phyloP scores from a whole-genome alignment of 2,329 filamentous ascomycete genomes.

The Diaporthe citrichinensis region DNA sequence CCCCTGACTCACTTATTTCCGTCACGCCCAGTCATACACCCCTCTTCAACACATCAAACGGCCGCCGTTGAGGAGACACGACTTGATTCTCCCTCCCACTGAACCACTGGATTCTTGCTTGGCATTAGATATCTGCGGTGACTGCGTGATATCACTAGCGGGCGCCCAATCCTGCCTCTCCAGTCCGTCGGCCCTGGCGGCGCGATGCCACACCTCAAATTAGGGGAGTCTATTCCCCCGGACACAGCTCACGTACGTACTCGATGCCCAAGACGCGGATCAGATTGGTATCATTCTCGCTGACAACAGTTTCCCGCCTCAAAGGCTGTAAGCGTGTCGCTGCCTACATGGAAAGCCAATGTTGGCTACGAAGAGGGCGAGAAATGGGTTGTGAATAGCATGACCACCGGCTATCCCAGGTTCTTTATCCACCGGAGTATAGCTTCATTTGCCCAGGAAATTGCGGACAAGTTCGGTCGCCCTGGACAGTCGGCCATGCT shows the following conservation, averaged over 20 bases:
- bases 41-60: not conserved
- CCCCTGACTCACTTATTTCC: not conserved
- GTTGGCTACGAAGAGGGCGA: conserved; percentile 95
- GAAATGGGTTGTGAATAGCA: conserved; percentile 84
- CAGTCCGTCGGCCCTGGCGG: not conserved
- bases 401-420: conserved; percentile 92
- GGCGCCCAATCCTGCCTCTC: not conserved
- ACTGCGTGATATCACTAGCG: not conserved
- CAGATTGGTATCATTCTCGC: not conserved
- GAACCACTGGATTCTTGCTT: not conserved
- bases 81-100: not conserved
- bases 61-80: not conserved
- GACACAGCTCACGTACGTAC: conserved; percentile 83
- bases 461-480: conserved; percentile 75
- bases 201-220: conserved; percentile 62
- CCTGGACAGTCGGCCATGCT: conserved; percentile 80
- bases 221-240: conserved; percentile 82
- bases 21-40: not conserved
- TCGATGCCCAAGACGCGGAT: conserved; percentile 16
- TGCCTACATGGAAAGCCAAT: conserved; percentile 93
- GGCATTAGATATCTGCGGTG: not conserved
- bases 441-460: conserved; percentile 77
- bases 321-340: conserved; percentile 94
- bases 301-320: not conserved
- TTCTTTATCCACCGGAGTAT: conserved; percentile 95